phyloP scores from a whole-genome alignment of 1,284 basidiomycete species.

The Volvariella surrecta region DNA sequence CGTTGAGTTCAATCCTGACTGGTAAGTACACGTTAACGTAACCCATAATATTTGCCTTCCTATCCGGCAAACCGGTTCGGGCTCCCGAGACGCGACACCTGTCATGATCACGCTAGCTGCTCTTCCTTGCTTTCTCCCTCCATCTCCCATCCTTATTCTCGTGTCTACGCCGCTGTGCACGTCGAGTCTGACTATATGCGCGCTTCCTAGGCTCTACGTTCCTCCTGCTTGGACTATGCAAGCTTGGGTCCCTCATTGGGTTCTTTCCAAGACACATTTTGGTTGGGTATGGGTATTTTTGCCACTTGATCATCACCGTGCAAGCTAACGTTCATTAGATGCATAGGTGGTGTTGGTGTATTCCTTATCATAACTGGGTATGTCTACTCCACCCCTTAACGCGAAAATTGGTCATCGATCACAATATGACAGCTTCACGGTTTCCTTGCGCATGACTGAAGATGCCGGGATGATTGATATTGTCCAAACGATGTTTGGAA shows the following conservation, averaged over 20 bases:
- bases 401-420: too few species aligned
- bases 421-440: slow-evolving; percentile 53
- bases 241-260: slow-evolving; percentile 81
- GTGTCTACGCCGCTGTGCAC: background rate
- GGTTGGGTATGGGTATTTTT: slow-evolving; percentile 52
- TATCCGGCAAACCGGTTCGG: too few species aligned
- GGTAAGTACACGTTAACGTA: slow-evolving; percentile 35
- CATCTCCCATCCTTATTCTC: background rate
- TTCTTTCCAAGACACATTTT: slow-evolving; percentile 97
- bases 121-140: background rate
- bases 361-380: slow-evolving; percentile 89
- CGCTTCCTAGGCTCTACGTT: slow-evolving; percentile 68
- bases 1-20: slow-evolving; percentile 86
- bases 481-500: slow-evolving; percentile 47
- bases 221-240: slow-evolving; percentile 77
- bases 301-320: too few species aligned
- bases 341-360: slow-evolving; percentile 93
- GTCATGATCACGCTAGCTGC: too few species aligned
- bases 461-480: slow-evolving; percentile 56
- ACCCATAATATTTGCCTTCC: background rate
- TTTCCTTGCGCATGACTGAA: slow-evolving; percentile 78
- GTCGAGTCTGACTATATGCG: background rate
- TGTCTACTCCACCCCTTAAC: slow-evolving; percentile 14
- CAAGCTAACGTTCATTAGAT: slow-evolving; percentile 31
- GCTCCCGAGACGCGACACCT: too few species aligned